phyloP scores from a whole-genome alignment of 768 basidiomycete genomes.

The Phlebiopsis flavidoalba region DNA sequence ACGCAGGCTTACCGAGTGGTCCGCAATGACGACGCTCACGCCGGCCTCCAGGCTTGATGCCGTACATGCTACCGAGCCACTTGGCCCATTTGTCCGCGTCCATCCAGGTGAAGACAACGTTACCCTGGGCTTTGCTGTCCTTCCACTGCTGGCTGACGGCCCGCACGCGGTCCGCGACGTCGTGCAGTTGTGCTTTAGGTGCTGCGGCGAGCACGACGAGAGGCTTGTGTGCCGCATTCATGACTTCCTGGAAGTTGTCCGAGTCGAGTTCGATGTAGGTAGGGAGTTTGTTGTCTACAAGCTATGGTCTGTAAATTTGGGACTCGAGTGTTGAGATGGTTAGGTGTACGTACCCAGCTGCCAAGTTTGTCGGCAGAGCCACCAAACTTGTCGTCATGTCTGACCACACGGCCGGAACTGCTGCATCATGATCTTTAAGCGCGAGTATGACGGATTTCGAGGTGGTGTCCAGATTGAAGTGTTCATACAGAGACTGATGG shows the following conservation, averaged over 20 bases:
- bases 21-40: constrained; percentile 61
- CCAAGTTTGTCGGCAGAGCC: constrained; percentile 3
- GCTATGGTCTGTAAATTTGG: constrained; percentile 2
- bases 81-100: constrained; percentile 77
- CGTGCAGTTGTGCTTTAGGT: constrained; percentile 21
- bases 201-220: constrained; percentile 74
- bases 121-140: constrained; percentile 27
- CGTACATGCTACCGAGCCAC: constrained; percentile 94
- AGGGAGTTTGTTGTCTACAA: constrained; percentile 58
- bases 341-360: constrained; percentile 16
- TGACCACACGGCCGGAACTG: constrained; percentile 42
- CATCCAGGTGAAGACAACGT: constrained; percentile 88
- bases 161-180: constrained; percentile 44
- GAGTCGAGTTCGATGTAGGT: constrained; percentile 68
- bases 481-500: constrained; percentile 26
- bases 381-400: constrained; percentile 9
- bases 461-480: constrained; percentile 23
- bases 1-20: constrained; percentile 61
- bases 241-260: constrained; percentile 78
- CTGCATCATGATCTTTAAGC: constrained; percentile 53
- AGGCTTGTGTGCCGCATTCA: constrained; percentile 73
- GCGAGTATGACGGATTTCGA: constrained; percentile 49
- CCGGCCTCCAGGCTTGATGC: constrained; percentile 36
- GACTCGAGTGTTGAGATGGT: not conserved
- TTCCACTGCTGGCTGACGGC: constrained; percentile 52